Base-by-base conservation (phyloP, 108 stramenopile genomes). In the Nitzschia putrida region DNA sequence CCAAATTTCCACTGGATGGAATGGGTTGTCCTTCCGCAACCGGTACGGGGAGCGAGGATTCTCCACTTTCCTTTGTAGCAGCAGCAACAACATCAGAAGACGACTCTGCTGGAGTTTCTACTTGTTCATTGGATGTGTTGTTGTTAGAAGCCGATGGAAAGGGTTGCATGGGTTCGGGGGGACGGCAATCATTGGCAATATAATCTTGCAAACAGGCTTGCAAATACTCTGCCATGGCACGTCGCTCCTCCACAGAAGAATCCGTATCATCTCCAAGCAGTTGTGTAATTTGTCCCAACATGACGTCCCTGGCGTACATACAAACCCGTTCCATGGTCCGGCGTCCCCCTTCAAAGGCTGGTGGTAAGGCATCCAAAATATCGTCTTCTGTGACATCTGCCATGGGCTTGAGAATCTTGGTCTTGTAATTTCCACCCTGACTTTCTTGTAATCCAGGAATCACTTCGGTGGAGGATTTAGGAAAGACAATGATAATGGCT, bases 341-440 rank as follows among this genome's bases (percentile, higher is more conserved):
- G 55, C 76, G 53, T n/a, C 93, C 93, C 22, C 93, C 93, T 9
- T 61, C 52, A 66, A 92, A 95, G 7, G 61, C 76, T 0, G 93
- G 89, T 9, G 93, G 93, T 0, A 95, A 71, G 13, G 89, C 86
- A 56, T 95, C 89, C 57, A 92, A 66, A 18, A 95, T 87, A 70
- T 95, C 93, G 34, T 95, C 86, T 13, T 80, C 42, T 20, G 86
- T 86, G 0, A 95, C 88, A 7, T 93, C 87, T 6, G 91, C 72
- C 73, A 95, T 84, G 10, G 94, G 94, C 64, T 83, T 88, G 53
- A 95, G 79, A 21, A 95, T 88, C 50, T 91, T 89, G 45, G 91
- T 90, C 69, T 92, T 90, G 77, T 78, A 95, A 13, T 77, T 76
- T 7, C 88, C 85, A 8, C 86, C 86, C 50, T 57, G 40, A 37